Percentiles rank a stretch among this genome's conserved stretches.
phyloP scores from a whole-genome alignment of 768 basidiomycete genomes.

The Hygrocybe coccinea region DNA sequence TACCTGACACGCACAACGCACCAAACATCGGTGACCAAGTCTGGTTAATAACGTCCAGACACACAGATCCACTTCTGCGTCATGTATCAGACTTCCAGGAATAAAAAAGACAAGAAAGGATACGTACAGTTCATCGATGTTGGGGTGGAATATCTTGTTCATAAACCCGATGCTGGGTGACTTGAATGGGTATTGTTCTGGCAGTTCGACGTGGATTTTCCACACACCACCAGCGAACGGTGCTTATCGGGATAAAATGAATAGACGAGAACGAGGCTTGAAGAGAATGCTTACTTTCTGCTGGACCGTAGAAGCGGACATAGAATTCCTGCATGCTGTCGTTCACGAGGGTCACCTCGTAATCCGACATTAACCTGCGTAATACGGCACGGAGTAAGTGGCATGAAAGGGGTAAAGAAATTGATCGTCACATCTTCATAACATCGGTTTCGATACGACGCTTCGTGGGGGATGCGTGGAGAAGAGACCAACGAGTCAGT shows the following conservation, averaged over 20 bases:
- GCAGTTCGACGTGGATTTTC: slow-evolving; percentile 99
- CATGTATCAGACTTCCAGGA: slow-evolving; percentile 7
- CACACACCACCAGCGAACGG: slow-evolving; percentile 97
- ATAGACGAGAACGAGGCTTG: slow-evolving; percentile 1
- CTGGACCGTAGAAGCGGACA: slow-evolving; percentile 89
- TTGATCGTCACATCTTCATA: slow-evolving; percentile 82
- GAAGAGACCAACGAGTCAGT: slow-evolving; percentile 17
- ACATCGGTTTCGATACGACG: slow-evolving; percentile 98
- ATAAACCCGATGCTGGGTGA: slow-evolving; percentile 99
- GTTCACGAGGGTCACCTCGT: slow-evolving; percentile 94
- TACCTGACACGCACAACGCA: slow-evolving; percentile 36
- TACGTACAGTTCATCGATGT: slow-evolving; percentile 95
- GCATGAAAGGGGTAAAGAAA: background rate
- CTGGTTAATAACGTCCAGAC: slow-evolving; percentile 97
- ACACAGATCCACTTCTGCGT: slow-evolving; percentile 90
- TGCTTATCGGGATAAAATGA: slow-evolving; percentile 45
- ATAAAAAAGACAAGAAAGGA: background rate
- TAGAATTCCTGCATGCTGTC: slow-evolving; percentile 99
- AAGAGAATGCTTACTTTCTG: slow-evolving; percentile 66
- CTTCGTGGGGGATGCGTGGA: slow-evolving; percentile 76
- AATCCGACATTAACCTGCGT: slow-evolving; percentile 92
- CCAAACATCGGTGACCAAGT: slow-evolving; percentile 99
- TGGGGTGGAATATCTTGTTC: slow-evolving; percentile 99
- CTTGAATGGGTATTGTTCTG: slow-evolving; percentile 98
- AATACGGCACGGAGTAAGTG: slow-evolving; percentile 1